Base-by-base conservation (phyloP, 1,284 basidiomycete genomes). In the Volvariella volvacea region DNA sequence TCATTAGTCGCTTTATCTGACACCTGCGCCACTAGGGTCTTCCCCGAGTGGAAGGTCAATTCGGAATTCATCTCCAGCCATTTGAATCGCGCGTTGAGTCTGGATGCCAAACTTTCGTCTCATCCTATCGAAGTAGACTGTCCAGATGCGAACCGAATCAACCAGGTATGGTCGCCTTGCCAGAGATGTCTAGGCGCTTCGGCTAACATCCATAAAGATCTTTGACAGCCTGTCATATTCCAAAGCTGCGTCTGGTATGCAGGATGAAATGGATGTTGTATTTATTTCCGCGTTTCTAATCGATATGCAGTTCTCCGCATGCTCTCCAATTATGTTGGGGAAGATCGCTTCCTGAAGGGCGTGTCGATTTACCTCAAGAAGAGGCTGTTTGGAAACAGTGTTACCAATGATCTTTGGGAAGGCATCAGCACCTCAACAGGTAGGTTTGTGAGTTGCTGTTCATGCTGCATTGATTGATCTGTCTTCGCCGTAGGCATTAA, bases 51-150 rank as follows among this genome's bases (percentile, higher is more conserved):
- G 83, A 82, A 79, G 53, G 71, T 83, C 22, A 74, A 86, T 54
- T 77, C 82, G 1, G 72, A 75, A 40, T 89, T 88, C 58, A 80
- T 88, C 50, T 71, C 72, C 10, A 61, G 66, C n/a, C 73, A 82
- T 55, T 65, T 85, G 30, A 72, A 73, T 48, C 62, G 66, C 22
- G 92, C 94, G 10, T 74, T 96, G 25, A 68, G 72, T 30, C 76
- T 97, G 45, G 95, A 99, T 58, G 80, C 89, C 8, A 92, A 94
- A 62, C 71, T 88, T 12, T 95, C 92, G 12, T 94, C 91, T 22
- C 95, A 99, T 64, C 89, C 94, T 1, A 92, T 99, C 57, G 92
- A 99, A 65, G 91, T 97, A 16, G 85, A 87, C 7, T 92, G 88
- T 57, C 88, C 89, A 0, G 88, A 94, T 59, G 86, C 89, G 10